Evolutionary conservation across 179 eudicot genomes (phyloP), one percentile per base, ranked within the genome.

Genomic region (Silene coronaria): DNA sequence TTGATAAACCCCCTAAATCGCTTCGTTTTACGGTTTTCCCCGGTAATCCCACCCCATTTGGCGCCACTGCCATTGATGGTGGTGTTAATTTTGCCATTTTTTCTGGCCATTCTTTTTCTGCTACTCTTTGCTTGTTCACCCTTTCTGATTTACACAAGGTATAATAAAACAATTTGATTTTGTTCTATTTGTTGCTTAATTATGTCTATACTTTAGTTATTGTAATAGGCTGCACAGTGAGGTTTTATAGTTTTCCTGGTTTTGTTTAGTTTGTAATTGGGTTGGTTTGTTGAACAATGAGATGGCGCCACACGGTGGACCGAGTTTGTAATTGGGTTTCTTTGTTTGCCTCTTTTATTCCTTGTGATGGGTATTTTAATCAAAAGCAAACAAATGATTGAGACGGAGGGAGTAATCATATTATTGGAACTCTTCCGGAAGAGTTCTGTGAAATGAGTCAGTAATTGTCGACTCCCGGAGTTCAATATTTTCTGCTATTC

Each of bases 1-100:
- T 79, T n/a, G 77, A 81, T n/a, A 83, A 79, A 68, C 78, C 85
- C 9, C 66, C 19, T 28, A 69, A 61, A 51, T 70, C 78, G 77
- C 76, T 71, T 51, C 90, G 84, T 64, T 89, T 91, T 60, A 81
- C 88, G 77, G 90, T 88, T 9, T 84, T 76, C 21, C 70, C 78
- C 7, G 98, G 98, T 8, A 34, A 30, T 82, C 91, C 98, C 51
- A 11, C 79, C 76, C 97, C 98, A 62, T 89, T 87, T 71, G 98
- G 98, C 23, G 94, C 98, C 3, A 88, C 90, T 12, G 51, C 67
- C 4, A 62, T 76, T 5, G 91, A 91, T 42, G 98, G 92, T 0
- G 98, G 98, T 2, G 87, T 94, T 16, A 94, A 94, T 87, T 94
- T 94, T 76, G 89, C 97, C 0, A 79, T 94, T 10, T 87, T 74